Percentiles rank a stretch among this genome's conserved stretches.
These are phyloP conservation scores for Xylaria venustula DNA, from an alignment of 495 filamentous ascomycete species.

Conservation along the genomic window DNA sequence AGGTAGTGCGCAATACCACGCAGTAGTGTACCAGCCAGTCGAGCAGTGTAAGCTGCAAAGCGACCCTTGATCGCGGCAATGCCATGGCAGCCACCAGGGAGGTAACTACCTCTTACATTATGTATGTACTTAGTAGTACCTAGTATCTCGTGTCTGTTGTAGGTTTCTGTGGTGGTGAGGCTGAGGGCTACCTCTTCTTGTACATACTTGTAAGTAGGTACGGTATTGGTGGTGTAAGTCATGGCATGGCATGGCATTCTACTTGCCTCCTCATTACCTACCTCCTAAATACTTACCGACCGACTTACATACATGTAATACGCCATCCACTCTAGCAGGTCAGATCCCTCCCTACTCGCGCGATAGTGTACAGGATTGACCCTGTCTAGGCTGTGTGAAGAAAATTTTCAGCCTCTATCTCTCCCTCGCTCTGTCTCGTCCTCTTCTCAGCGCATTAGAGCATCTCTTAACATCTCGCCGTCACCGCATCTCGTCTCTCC, in stretches of 20 bases:
- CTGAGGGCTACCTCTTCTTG: neutral
- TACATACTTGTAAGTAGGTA: neutral
- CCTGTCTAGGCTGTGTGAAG: no score
- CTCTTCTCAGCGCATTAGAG: neutral
- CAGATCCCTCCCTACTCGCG: no score
- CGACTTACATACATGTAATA: no score
- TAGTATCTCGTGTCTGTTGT: neutral
- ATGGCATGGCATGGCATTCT: no score
- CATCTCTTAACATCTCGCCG: neutral
- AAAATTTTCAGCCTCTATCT: neutral
- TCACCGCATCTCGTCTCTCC: neutral
- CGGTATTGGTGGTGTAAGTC: no score
- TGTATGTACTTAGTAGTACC: neutral
- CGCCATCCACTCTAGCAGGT: no score
- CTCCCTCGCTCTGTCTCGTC: neutral
- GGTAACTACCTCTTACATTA: no score
- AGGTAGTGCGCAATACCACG: neutral
- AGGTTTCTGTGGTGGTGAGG: constrained; percentile 4
- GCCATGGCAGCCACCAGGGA: neutral
- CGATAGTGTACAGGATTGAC: no score
- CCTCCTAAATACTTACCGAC: no score
- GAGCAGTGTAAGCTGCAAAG: constrained; percentile 9
- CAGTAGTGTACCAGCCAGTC: neutral
- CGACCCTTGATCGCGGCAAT: constrained; percentile 6
- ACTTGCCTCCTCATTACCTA: no score